Conservation (phyloP, 345 rosid species). For the Angophora floribunda region DNA sequence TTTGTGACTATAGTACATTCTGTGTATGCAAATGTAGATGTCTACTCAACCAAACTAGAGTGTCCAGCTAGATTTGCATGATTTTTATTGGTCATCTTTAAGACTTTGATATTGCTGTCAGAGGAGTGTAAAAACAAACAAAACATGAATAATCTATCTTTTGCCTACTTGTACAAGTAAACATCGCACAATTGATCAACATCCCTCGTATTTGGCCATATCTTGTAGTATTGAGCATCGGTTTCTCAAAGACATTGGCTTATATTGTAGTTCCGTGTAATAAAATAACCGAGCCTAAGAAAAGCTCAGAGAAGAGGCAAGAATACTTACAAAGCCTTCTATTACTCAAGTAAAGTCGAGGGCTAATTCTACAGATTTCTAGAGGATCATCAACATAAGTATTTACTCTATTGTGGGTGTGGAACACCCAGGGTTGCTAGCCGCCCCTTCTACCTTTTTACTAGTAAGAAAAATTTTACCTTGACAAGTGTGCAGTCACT, state of each 20-base stretch:
- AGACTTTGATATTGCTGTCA: neutral
- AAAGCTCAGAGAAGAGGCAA: neutral
- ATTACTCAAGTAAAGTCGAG: neutral
- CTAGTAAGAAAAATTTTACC: conserved; percentile 21
- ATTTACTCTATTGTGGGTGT: neutral
- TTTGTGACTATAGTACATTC: neutral
- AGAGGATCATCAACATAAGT: neutral
- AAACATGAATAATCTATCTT: neutral
- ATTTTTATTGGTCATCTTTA: neutral
- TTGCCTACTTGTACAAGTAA: neutral
- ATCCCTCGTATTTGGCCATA: neutral
- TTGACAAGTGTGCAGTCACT: conserved; percentile 63
- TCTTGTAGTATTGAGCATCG: neutral
- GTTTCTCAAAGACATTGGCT: neutral
- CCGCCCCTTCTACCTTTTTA: neutral
- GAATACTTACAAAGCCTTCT: neutral
- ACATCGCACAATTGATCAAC: neutral
- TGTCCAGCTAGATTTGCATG: neutral
- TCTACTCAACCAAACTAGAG: neutral
- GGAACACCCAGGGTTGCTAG: neutral
- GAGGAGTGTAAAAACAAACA: neutral
- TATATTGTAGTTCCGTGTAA: neutral
- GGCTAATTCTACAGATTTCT: neutral
- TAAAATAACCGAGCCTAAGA: neutral
- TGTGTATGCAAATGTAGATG: neutral